Percentiles rank a stretch among this genome's conserved stretches.
Conservation (phyloP, 2,329 filamentous ascomycete genomes). For the Penicillium occitanis region DNA sequence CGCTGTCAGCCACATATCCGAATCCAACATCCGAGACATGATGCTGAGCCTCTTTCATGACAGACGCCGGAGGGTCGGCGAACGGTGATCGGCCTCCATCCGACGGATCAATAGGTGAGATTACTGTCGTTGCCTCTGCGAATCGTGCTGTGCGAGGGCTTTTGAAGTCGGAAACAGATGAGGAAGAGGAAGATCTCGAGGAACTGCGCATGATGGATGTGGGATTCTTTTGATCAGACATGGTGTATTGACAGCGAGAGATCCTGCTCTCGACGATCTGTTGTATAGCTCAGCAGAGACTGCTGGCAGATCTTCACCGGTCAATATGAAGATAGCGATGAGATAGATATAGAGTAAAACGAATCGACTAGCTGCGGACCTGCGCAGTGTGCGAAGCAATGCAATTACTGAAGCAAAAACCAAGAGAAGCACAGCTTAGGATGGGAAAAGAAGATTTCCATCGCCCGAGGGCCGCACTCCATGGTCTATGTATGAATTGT, state of each 20-base stretch:
- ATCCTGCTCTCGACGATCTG: conserved; percentile 35
- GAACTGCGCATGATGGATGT: conserved; percentile 26
- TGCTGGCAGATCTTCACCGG: background rate
- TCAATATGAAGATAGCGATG: background rate
- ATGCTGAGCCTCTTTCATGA: conserved; percentile 52
- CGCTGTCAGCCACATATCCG: conserved; percentile 72
- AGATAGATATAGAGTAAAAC: background rate
- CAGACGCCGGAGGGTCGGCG: conserved; percentile 45
- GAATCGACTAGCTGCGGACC: conserved; percentile 28
- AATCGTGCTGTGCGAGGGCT: conserved; percentile 62
- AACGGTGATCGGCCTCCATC: conserved; percentile 48
- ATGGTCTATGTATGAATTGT: conserved; percentile 26
- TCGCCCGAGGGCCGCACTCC: conserved; percentile 18
- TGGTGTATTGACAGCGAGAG: conserved; percentile 34
- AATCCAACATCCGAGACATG: conserved; percentile 83
- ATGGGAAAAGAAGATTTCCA: conserved; percentile 24
- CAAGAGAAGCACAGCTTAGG: conserved; percentile 27
- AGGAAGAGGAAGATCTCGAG: conserved; percentile 34
- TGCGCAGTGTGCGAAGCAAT: conserved; percentile 26
- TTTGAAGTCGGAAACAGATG: conserved; percentile 41
- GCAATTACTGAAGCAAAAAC: conserved; percentile 24
- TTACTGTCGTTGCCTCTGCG: conserved; percentile 63
- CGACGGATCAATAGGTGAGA: conserved; percentile 58
- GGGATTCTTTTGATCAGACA: conserved; percentile 25
- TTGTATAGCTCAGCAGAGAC: background rate